Base-by-base conservation (phyloP, 2,329 filamentous ascomycete species). In the Fusarium marasasianum region DNA sequence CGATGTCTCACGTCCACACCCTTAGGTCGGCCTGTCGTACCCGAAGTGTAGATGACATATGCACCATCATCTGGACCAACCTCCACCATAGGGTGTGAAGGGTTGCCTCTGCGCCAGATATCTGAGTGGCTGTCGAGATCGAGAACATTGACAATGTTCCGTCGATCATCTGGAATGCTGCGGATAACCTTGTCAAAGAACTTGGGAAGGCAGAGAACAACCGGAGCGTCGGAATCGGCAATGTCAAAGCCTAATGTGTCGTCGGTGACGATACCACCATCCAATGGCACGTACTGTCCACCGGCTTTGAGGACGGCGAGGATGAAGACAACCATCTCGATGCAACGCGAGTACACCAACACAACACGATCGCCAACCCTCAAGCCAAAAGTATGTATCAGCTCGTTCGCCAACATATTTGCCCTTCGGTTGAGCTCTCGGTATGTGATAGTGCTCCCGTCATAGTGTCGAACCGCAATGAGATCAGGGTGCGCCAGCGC, bases 271-370 rank as follows among this genome's bases (percentile, higher is more conserved):
- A 74, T 74, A 0, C 71, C 67, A 15, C 71, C 71, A 56, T 74
- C 71, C 33, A 74, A 37, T 37, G 71, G 71, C 18, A 74, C 64
- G 40, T 74, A 74, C 7, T 74, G 71, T 20, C 71, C 71, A 6
- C 71, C 71, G 7, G 71, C 71, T 8, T 74, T 74, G 20, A 74
- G 67, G 4, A 74, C 71, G 5, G 71, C 71, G 26, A 74, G 56
- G 51, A 74, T 74, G 24, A 74, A 74, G 8, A 72, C 58, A 18
- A 74, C 67, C 71, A 74, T 74, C 48, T 74, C 71, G 1, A 74
- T 74, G 13, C 71, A 72, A 12, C 71, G 71, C 0, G 71, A 74
- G 50, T 74, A 74, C 6, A 74, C 71, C n/a, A 74, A 43, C n/a
- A 74, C 71, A 2, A 74, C 71, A 24, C 71, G 71, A n/a, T 74